Evolutionary conservation across 2,329 filamentous ascomycete genomes (phyloP).

Genomic region (Apiospora rasikravindrae): DNA sequence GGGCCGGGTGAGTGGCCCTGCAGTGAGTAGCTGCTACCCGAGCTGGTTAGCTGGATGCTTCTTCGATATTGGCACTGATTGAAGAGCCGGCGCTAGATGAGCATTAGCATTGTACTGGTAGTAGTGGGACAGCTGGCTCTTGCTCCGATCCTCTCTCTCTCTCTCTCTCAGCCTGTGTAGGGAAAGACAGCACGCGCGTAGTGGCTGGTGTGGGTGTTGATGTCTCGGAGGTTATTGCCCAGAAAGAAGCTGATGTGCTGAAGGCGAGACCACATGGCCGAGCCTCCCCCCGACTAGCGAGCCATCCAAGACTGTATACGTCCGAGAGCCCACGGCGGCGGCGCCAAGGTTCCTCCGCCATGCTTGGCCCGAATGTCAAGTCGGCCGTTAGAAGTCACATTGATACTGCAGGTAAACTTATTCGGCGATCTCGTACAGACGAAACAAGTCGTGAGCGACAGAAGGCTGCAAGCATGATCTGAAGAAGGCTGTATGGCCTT

Average conservation of each 20-base stretch:
- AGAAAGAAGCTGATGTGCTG: neutral
- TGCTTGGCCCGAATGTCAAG: neutral
- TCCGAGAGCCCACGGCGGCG: neutral
- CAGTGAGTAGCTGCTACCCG: neutral
- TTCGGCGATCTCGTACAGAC: neutral
- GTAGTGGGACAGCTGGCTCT: neutral
- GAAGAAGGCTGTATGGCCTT: neutral
- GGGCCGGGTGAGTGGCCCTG: neutral
- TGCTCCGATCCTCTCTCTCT: neutral
- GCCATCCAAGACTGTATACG: neutral
- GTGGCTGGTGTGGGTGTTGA: neutral
- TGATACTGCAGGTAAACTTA: neutral
- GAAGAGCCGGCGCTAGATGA: constrained; percentile 8
- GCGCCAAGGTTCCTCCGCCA: neutral
- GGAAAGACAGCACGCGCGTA: neutral
- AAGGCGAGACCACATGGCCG: constrained; percentile 3
- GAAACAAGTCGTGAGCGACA: neutral
- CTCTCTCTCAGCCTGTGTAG: neutral
- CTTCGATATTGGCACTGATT: neutral
- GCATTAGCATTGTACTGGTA: neutral
- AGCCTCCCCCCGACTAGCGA: neutral
- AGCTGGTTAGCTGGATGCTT: neutral
- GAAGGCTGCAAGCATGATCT: neutral
- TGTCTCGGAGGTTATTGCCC: constrained; percentile 1
- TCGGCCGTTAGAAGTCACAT: neutral